Base-by-base conservation (phyloP, 257 asterid genomes). In the Ajuga chamaepitys region DNA sequence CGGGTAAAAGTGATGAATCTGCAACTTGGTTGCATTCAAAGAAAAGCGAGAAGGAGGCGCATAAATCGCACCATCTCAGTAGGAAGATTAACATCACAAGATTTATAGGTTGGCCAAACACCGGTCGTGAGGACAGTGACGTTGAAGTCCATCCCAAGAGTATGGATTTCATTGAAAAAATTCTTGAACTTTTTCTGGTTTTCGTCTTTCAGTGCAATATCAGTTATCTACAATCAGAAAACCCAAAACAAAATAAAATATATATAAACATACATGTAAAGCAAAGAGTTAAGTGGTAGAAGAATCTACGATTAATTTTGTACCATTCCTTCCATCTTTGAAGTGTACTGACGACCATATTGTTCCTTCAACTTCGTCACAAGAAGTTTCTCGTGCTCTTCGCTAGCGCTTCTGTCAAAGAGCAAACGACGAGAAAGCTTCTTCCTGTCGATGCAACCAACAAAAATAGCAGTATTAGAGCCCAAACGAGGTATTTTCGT, bases 311-410 rank as follows among this genome's bases (percentile, higher is more conserved):
- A n/a, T n/a, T n/a, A n/a, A n/a, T n/a, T n/a, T n/a, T n/a, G n/a
- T n/a, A 86, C 83, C 92, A 86, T 86, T 45, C 88, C 89, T 68
- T 86, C 94, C 89, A 86, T 73, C 68, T 86, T 86, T 45, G 86
- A 86, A 16, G 88, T 86, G 62, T 71, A 85, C 17, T 77, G 88
- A 16, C 76, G 83, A 60, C 94, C 89, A 32, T 67, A 83, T 41
- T 68, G 81, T 38, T 83, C 86, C 74, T 86, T 83, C 64, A 83
- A 17, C 81, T 81, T 83, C 2, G 84, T 65, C 51, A 86, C 44
- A 64, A 83, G 67, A 1, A 66, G 67, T 66, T 81, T 75, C 54
- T 83, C 94, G 26, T 73, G 86, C 42, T n/a, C n/a, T n/a, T 86
- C 88, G 14, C 81, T 64, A 77, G 48, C 76, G 63, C 79, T 77